phyloP scores from a whole-genome alignment of 139 green algal species.

The Coelastrella sp. region DNA sequence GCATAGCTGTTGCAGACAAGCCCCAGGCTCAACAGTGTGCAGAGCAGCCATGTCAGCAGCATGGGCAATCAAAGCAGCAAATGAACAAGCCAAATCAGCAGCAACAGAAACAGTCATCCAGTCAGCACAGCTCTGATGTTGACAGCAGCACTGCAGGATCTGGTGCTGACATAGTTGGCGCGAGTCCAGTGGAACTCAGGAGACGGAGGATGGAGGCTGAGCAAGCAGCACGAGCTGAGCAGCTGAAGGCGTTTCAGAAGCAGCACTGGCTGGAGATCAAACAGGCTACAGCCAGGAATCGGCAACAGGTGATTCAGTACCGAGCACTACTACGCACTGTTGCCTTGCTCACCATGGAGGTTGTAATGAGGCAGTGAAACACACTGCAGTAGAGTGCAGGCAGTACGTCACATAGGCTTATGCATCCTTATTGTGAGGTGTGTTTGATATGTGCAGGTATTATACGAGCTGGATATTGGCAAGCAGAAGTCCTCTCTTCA shows the following conservation, averaged over 20 bases:
- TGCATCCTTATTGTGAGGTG: not conserved
- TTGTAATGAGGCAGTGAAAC: not conserved
- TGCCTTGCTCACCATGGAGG: not conserved
- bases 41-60: too few relatives aligned
- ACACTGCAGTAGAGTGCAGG: not conserved
- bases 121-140: too few relatives aligned
- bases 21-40: too few relatives aligned
- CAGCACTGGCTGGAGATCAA: slow-evolving; percentile 57
- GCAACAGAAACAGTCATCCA: not conserved
- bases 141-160: not conserved
- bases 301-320: slow-evolving; percentile 40
- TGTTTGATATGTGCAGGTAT: slow-evolving; percentile 33
- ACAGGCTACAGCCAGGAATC: slow-evolving; percentile 65
- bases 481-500: slow-evolving; percentile 3
- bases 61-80: too few relatives aligned
- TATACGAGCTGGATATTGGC: slow-evolving; percentile 38
- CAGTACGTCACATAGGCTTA: not conserved
- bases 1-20: too few relatives aligned
- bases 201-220: slow-evolving; percentile 34
- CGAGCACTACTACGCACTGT: not conserved
- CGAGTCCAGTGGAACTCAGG: slow-evolving; percentile 20
- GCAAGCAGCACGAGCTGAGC: not conserved
- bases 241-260: slow-evolving; percentile 38
- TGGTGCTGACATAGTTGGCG: too few relatives aligned
- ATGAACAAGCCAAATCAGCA: too few relatives aligned